Evolutionary conservation across 129 eudicot species (phyloP).

Genomic region (Sambucus nigra): DNA sequence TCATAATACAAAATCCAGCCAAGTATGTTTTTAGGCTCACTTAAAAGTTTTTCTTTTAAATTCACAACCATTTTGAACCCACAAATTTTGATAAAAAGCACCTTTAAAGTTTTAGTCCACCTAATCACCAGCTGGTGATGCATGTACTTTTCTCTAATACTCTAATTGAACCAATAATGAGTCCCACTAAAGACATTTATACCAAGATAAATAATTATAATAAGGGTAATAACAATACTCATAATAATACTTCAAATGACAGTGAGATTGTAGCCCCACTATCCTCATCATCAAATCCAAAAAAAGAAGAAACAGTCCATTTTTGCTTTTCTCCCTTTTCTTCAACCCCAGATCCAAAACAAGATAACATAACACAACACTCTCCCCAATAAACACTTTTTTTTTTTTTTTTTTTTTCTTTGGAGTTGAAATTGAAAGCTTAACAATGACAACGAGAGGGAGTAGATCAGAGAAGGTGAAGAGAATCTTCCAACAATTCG

Average conservation of each 20-base stretch:
- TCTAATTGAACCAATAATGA: slow-evolving; percentile 10
- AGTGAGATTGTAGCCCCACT: slow-evolving; percentile 14
- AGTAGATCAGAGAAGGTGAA: slow-evolving; percentile 95
- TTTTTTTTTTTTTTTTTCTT: not conserved
- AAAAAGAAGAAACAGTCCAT: not conserved
- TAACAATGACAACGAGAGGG: slow-evolving; percentile 65
- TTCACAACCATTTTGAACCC: too few relatives aligned
- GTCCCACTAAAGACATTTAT: slow-evolving; percentile 11
- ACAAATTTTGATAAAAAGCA: too few relatives aligned
- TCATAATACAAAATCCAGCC: too few relatives aligned
- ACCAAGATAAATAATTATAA: too few relatives aligned
- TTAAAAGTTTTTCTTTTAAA: too few relatives aligned
- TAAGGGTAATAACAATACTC: not conserved
- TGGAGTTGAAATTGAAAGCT: slow-evolving; percentile 10
- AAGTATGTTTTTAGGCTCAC: too few relatives aligned
- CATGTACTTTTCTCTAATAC: not conserved
- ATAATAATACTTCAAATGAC: not conserved
- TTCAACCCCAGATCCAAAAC: not conserved
- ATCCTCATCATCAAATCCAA: slow-evolving; percentile 19
- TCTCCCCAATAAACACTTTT: not conserved
- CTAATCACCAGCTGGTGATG: not conserved
- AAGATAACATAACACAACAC: not conserved
- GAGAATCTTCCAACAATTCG: slow-evolving; percentile 86
- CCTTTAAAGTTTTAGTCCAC: too few relatives aligned
- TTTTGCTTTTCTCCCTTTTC: not conserved